Evolutionary conservation across 2,329 filamentous ascomycete species (phyloP).

Genomic region (Botrytis squamosa): DNA sequence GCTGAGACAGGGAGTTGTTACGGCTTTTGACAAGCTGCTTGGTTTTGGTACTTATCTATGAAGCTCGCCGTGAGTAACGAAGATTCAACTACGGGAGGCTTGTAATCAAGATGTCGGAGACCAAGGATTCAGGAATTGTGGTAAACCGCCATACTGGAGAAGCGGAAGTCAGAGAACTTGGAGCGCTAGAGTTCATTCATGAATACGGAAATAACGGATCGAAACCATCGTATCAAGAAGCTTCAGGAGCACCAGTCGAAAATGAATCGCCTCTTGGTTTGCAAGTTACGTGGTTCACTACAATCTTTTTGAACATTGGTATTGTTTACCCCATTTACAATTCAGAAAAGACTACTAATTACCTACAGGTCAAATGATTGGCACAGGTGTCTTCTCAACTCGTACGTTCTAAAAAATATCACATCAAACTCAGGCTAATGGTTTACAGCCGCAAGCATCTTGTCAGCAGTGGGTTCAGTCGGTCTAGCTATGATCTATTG

Average conservation of each 20-base stretch:
- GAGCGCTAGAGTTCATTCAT: constrained; percentile 27
- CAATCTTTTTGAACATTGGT: constrained; percentile 60
- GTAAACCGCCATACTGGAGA: not conserved
- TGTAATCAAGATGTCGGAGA: not conserved
- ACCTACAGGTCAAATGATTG: not conserved
- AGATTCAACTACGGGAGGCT: not conserved
- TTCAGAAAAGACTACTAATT: not conserved
- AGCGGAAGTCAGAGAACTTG: constrained; percentile 5
- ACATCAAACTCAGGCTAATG: constrained; percentile 25
- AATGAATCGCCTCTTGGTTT: constrained; percentile 58
- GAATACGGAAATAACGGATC: constrained; percentile 47
- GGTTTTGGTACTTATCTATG: not conserved
- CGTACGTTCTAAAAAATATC: constrained; percentile 43
- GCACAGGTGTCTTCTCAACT: constrained; percentile 58
- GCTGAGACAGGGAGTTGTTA: not conserved
- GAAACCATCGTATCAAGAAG: constrained; percentile 51
- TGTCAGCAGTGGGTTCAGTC: constrained; percentile 59
- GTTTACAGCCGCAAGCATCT: constrained; percentile 53
- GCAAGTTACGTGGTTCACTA: constrained; percentile 53
- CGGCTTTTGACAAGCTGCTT: not conserved
- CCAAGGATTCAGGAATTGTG: not conserved
- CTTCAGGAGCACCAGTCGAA: constrained; percentile 61
- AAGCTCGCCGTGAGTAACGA: not conserved
- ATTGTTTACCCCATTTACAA: not conserved
- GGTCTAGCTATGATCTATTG: constrained; percentile 64